Base-by-base conservation (phyloP, 2,329 filamentous ascomycete species). In the Stachybotrys chartarum region DNA sequence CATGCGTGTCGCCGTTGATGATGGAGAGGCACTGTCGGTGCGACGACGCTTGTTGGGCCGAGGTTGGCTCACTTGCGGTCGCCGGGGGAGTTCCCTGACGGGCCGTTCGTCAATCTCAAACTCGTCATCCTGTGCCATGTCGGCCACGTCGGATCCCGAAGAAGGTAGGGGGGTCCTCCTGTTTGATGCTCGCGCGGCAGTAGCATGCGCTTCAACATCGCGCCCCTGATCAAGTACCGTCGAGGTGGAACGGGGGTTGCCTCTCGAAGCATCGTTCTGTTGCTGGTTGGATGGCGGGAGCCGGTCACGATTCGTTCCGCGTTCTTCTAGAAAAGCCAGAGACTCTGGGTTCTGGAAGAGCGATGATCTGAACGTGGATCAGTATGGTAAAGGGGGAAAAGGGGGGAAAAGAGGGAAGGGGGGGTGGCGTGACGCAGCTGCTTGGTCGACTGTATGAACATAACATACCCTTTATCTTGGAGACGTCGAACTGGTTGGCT, bases 91-190 rank as follows among this genome's bases (percentile, higher is more conserved):
- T 30, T 65, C 53, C 60, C 66, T 56, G 57, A 67, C 54, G 50
- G 59, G 31, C 54, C 69, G 64, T 14, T 50, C 54, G 42, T 70
- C 68, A 5, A 59, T 64, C 52, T 72, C 62, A 54, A 71, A 72
- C 1, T 30, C 11, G 39, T 64, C 62, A 7, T 63, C 64, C 3
- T 61, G 60, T 24, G 24, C 24, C 24, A 24, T 24, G 24, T 24
- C 24, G 24, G 24, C 24, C 24, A 24, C 4, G 24, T 24, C 24
- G 24, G 24, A 24, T 24, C 24, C 24, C 24, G 24, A 24, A 24
- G 24, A 24, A 24, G 24, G 24, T 24, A 24, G 24, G 24, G 3
- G 24, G 24, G 24, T 24, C 24, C 24, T 24, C 24, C 24, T 24
- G 24, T 24, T 24, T 24, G 24, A 24, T 24, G 24, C 24, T 24